A percentile compares a stretch with the other conserved stretches of the same genome.
Evolutionary conservation across 2,329 filamentous ascomycete genomes (phyloP).

Genomic region (Torrubiella hemipterigena): DNA sequence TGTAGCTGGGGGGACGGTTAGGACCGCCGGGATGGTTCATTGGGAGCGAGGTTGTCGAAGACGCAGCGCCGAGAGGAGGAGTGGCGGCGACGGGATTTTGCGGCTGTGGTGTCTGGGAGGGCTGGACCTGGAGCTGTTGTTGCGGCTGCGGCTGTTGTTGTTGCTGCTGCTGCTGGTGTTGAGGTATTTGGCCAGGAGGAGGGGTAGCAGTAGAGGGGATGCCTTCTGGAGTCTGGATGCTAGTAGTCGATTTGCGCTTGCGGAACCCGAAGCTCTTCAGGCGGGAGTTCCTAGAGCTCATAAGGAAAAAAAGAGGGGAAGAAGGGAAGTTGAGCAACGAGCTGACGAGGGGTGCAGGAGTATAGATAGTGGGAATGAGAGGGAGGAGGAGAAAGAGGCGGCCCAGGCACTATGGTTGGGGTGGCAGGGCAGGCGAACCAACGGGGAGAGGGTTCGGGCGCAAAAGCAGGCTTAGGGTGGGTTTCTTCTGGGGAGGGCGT

Average conservation of each 20-base stretch:
- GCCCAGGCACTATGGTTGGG: constrained; percentile 6
- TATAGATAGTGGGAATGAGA: constrained; percentile 26
- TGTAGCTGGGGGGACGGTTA: constrained; percentile 53
- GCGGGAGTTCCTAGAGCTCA: constrained; percentile 72
- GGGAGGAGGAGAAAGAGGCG: constrained; percentile 14
- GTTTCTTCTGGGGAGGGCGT: no score
- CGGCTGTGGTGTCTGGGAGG: no score
- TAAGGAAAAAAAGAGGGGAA: constrained; percentile 41
- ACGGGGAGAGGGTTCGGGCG: no score
- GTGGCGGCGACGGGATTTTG: no score
- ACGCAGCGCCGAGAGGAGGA: constrained; percentile 24
- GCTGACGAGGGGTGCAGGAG: constrained; percentile 25
- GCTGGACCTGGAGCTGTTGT: constrained; percentile 21
- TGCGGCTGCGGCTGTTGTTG: constrained; percentile 9
- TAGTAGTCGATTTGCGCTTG: constrained; percentile 62
- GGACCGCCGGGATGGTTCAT: constrained; percentile 52
- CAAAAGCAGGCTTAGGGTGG: no score
- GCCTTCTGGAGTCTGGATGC: constrained; percentile 39
- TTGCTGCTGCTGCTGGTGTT: constrained; percentile 26
- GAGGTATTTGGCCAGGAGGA: constrained; percentile 37
- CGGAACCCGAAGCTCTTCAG: constrained; percentile 72
- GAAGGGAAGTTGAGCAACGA: constrained; percentile 37
- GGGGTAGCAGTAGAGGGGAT: constrained; percentile 20
- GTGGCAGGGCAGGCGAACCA: constrained; percentile 11
- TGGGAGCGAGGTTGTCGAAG: constrained; percentile 35